phyloP scores from a whole-genome alignment of 2,329 filamentous ascomycete genomes.

The Alternaria sp. region DNA sequence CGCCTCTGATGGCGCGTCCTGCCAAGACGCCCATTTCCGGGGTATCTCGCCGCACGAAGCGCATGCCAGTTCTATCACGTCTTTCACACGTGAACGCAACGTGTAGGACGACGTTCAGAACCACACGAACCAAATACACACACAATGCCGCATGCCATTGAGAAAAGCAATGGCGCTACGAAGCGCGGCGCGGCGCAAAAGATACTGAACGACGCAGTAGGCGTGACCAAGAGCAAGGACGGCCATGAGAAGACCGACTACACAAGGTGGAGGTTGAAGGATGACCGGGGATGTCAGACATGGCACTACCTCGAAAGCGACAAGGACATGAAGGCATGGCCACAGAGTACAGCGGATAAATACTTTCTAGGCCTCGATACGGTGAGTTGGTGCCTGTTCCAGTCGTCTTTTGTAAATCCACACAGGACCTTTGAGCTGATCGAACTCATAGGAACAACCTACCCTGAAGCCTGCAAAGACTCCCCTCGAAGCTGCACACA shows the following conservation, averaged over 20 bases:
- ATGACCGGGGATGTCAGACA: constrained; percentile 85
- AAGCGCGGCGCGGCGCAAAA: constrained; percentile 25
- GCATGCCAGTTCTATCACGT: constrained; percentile 10
- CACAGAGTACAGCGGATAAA: constrained; percentile 88
- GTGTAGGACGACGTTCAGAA: not conserved
- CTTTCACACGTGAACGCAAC: constrained; percentile 8
- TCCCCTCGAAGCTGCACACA: constrained; percentile 79
- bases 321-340: constrained; percentile 77
- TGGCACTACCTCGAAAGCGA: constrained; percentile 90
- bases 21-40: constrained; percentile 31
- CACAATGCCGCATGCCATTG: constrained; percentile 37
- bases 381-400: constrained; percentile 58
- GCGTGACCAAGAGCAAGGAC: constrained; percentile 20
- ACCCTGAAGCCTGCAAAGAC: constrained; percentile 74
- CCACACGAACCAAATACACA: not conserved
- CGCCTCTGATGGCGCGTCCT: constrained; percentile 16
- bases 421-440: not conserved
- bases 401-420: not conserved
- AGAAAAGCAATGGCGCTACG: constrained; percentile 30
- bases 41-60: constrained; percentile 12
- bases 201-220: constrained; percentile 23
- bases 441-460: constrained; percentile 72
- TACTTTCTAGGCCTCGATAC: constrained; percentile 83
- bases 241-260: constrained; percentile 72
- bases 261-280: constrained; percentile 82